These are phyloP conservation scores for Aureobasidium leucospermi DNA, from an alignment of 2,329 filamentous ascomycete genomes.

Conservation along the genomic window DNA sequence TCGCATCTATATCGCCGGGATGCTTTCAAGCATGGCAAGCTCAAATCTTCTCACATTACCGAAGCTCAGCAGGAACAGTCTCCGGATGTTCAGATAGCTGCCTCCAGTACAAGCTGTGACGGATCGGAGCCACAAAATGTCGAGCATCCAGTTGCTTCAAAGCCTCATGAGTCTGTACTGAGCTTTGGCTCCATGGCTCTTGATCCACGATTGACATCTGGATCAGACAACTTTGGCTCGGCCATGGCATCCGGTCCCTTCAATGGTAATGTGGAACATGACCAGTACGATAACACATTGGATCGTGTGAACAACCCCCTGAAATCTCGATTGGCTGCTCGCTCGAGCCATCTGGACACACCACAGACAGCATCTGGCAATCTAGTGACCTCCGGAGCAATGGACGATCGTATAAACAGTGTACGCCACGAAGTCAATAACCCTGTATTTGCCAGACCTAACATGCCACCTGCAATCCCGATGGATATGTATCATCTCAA, in stretches of 20 bases:
- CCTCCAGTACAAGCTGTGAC: neutral
- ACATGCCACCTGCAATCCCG: neutral
- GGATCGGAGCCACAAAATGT: neutral
- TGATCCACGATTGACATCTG: neutral
- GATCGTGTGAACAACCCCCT: neutral
- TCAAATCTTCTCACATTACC: neutral
- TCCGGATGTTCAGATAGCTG: neutral
- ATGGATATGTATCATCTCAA: constrained; percentile 7
- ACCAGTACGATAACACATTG: neutral
- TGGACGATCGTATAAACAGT: neutral
- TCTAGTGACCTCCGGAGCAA: neutral
- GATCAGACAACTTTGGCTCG: neutral
- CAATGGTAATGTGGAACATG: too few species aligned
- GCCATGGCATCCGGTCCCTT: neutral
- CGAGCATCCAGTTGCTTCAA: neutral
- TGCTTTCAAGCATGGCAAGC: constrained; percentile 30
- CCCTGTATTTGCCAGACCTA: neutral
- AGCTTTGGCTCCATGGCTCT: neutral
- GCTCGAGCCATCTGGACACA: neutral
- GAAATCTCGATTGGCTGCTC: neutral
- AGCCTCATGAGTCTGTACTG: neutral
- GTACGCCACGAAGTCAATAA: neutral
- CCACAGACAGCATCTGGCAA: neutral
- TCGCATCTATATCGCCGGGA: constrained; percentile 71
- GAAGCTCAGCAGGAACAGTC: neutral